phyloP scores from a whole-genome alignment of 2,329 filamentous ascomycete species.

The Alternaria arbusti region DNA sequence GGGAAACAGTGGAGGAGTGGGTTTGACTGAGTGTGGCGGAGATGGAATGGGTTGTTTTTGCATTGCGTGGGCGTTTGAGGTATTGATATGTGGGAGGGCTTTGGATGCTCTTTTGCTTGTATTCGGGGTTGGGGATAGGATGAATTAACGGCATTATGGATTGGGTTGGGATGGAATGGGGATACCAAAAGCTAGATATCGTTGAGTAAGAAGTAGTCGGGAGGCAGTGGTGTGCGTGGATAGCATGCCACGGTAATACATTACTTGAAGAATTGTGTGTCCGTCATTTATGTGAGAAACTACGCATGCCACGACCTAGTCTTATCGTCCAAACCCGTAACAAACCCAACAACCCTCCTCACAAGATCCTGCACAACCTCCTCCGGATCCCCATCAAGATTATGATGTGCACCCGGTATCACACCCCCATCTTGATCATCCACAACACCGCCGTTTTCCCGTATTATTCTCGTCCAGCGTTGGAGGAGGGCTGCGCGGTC shows the following conservation, averaged over 20 bases:
- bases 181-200: slow-evolving; percentile 2
- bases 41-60: neutral
- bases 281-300: too few species aligned
- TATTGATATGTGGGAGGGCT: neutral
- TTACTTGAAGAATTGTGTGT: neutral
- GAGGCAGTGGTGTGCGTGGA: neutral
- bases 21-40: neutral
- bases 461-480: slow-evolving; percentile 60
- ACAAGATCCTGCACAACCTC: slow-evolving; percentile 58
- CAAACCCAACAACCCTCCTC: slow-evolving; percentile 58
- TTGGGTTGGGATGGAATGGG: neutral
- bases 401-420: slow-evolving; percentile 59
- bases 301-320: too few species aligned
- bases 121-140: neutral
- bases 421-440: slow-evolving; percentile 59
- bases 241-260: neutral
- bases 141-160: neutral
- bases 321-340: too few species aligned
- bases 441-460: slow-evolving; percentile 53
- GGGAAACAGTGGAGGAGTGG: neutral
- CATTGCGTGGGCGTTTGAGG: slow-evolving; percentile 14
- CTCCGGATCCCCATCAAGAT: slow-evolving; percentile 55
- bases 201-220: neutral
- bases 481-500: slow-evolving; percentile 65
- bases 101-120: neutral